phyloP scores from a whole-genome alignment of 805 yeast species.

The Isabelozyma rhagii region DNA sequence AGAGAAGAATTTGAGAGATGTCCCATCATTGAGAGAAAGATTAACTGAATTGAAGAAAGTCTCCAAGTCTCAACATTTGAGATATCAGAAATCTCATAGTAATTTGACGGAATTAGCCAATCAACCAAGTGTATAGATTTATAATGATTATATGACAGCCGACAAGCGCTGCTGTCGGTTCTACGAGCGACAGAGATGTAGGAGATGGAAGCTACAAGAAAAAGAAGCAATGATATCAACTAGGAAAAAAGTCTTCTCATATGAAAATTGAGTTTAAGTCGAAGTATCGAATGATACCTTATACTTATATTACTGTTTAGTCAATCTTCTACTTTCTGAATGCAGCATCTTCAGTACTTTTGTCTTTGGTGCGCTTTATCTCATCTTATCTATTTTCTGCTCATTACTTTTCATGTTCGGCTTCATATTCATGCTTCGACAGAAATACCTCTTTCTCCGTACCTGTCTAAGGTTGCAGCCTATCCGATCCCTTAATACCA shows the following conservation, averaged over 20 bases:
- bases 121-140: background rate
- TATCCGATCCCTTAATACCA: constrained; percentile 3
- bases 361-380: background rate
- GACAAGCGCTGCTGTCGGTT: background rate
- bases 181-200: no score
- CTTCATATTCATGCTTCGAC: constrained; percentile 4
- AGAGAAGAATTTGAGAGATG: constrained; percentile 68
- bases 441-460: constrained; percentile 4
- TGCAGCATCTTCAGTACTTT: no score
- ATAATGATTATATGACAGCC: background rate
- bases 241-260: background rate
- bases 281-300: no score
- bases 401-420: background rate
- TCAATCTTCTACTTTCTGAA: no score
- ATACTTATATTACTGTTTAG: no score
- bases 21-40: constrained; percentile 63
- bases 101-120: constrained; percentile 20
- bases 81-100: constrained; percentile 26
- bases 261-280: no score
- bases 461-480: background rate
- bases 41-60: constrained; percentile 61
- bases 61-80: constrained; percentile 39
- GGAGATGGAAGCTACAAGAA: background rate
- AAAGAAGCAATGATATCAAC: no score
- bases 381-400: background rate